These are phyloP conservation scores for Pythium brassicae DNA, from an alignment of 352 stramenopile genomes.

Conservation along the genomic window DNA sequence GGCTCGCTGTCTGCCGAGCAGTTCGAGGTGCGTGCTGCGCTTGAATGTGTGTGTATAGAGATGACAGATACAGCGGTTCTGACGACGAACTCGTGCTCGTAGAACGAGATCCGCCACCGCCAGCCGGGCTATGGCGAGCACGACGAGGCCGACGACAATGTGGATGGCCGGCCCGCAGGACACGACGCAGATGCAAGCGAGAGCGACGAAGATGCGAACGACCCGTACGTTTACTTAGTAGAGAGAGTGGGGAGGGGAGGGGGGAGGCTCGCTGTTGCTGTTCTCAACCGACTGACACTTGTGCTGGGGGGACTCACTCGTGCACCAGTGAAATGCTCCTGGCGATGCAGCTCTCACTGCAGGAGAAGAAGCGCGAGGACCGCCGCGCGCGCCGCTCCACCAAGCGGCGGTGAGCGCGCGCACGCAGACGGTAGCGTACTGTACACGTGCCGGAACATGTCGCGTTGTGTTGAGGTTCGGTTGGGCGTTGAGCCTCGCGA, in stretches of 20 bases:
- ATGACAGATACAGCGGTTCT: neutral
- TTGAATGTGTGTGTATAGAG: neutral
- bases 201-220: slow-evolving; percentile 25
- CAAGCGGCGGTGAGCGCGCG: slow-evolving; percentile 25
- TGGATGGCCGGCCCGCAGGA: neutral
- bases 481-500: neutral
- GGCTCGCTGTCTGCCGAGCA: slow-evolving; percentile 78
- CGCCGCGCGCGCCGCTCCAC: slow-evolving; percentile 34
- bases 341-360: slow-evolving; percentile 48
- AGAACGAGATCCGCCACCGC: slow-evolving; percentile 80
- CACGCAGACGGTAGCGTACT: neutral
- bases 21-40: slow-evolving; percentile 62
- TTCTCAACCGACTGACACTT: neutral
- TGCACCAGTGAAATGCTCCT: slow-evolving; percentile 40
- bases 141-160: slow-evolving; percentile 13
- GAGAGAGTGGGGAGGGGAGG: slow-evolving; percentile 5
- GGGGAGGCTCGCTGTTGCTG: too few relatives aligned
- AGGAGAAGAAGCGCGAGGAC: slow-evolving; percentile 65
- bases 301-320: neutral
- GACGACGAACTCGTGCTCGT: neutral
- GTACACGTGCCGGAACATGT: too few relatives aligned
- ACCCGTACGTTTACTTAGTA: slow-evolving; percentile 28
- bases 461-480: too few relatives aligned
- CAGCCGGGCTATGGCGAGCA: slow-evolving; percentile 10
- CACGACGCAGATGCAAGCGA: slow-evolving; percentile 2